These are phyloP conservation scores for Penicillium oxalicum DNA, from an alignment of 2,329 filamentous ascomycete genomes.

Conservation along the genomic window DNA sequence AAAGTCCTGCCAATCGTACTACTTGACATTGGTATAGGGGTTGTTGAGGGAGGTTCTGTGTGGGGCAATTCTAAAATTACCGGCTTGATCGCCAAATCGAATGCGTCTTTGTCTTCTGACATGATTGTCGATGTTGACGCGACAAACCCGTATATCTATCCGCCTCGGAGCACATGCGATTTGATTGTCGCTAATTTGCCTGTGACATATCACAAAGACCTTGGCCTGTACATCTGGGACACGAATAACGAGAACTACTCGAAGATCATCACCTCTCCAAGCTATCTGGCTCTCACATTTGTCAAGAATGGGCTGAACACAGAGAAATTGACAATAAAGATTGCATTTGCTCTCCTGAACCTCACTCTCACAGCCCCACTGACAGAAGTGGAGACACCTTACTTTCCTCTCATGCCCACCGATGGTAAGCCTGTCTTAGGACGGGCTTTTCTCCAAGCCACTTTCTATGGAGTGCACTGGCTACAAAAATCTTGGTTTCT, in stretches of 20 bases:
- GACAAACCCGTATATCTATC: slow-evolving; percentile 32
- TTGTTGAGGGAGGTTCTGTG: neutral
- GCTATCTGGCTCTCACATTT: slow-evolving; percentile 14
- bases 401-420: too few species aligned
- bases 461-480: too few species aligned
- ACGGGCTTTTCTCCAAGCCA: too few species aligned
- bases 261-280: slow-evolving; percentile 11
- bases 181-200: slow-evolving; percentile 34
- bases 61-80: neutral
- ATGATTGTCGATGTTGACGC: slow-evolving; percentile 18
- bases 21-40: neutral
- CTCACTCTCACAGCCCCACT: slow-evolving; percentile 3
- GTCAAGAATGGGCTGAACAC: slow-evolving; percentile 5
- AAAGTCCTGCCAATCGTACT: neutral
- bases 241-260: slow-evolving; percentile 7
- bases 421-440: too few species aligned
- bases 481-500: too few species aligned
- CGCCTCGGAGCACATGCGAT: slow-evolving; percentile 39
- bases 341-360: slow-evolving; percentile 4
- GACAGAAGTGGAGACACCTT: too few species aligned
- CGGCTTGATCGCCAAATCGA: neutral
- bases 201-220: slow-evolving; percentile 17
- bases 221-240: slow-evolving; percentile 11
- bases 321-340: slow-evolving; percentile 2
- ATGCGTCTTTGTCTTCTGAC: neutral